Base-by-base conservation (phyloP, 2,329 filamentous ascomycete genomes). In the Aureobasidium musti region DNA sequence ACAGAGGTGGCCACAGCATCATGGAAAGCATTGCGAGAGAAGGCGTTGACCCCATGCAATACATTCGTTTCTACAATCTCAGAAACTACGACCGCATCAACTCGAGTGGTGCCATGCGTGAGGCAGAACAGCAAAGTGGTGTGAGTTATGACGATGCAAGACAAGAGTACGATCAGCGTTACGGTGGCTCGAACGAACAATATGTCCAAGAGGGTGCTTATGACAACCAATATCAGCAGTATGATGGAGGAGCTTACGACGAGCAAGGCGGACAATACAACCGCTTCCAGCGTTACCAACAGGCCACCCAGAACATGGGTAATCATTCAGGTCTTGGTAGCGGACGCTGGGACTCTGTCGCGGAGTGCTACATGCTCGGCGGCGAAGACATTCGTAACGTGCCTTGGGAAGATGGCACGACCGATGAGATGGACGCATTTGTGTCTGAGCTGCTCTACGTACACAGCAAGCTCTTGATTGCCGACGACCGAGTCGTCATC, bases 11-110 rank as follows among this genome's bases (percentile, higher is more conserved):
- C 2, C 80, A 91, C 75, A 90, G 87, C 67, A 95, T 96, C 74
- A 88, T 93, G 74, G 90, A 93, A 75, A 82, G 82, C 53, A 83
- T 93, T 63, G 81, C 82, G 21, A 81, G 84, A 65, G 83, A 84
- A 37, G 90, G 91, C 10, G 83, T 92, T 59, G 83, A 94, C 73
- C 89, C 90, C 1, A 81, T 83, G 73, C 80, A 87, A 50, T 95
- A 93, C 78, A 91, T 96, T 71, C 83, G 87, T 59, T 95, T 95
- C 79, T 95, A 92, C 80, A 95, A 96, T 75, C 82, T 96, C 37
- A 84, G 91, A 67, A 94, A 87, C 77, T 95, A 91, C 75, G 91
- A 95, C 75, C 87, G 91, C 52, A 90, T 96, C 81, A 93, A 94
- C 77, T 85, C 82, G 23, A 87, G 87, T 19, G 78, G 78, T 1